Conservation (phyloP, 345 rosid species). For the Passiflora organensis region DNA sequence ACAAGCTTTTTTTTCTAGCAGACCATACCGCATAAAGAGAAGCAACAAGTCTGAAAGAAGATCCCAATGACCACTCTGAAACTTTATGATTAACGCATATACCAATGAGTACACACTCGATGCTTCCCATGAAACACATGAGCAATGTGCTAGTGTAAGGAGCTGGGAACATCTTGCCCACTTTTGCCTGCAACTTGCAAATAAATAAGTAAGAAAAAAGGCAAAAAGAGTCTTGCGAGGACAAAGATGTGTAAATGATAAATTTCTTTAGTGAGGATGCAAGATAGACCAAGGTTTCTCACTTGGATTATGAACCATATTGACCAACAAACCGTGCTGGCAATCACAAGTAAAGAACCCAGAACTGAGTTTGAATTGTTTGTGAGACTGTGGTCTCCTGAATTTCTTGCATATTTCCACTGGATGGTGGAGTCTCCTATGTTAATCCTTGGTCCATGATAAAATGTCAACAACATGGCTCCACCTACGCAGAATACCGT, state of each 20-base stretch:
- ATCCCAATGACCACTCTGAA: neutral
- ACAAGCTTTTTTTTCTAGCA: neutral
- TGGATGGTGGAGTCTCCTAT: slow-evolving; percentile 65
- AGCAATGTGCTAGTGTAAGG: neutral
- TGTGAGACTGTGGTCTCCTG: slow-evolving; percentile 15
- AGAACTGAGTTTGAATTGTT: slow-evolving; percentile 39
- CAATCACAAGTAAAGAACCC: slow-evolving; percentile 26
- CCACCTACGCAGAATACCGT: slow-evolving; percentile 77
- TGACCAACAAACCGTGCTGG: neutral
- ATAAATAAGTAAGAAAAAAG: neutral
- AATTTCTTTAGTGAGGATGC: neutral
- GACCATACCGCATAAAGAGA: neutral
- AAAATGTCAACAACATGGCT: slow-evolving; percentile 87
- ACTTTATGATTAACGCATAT: neutral
- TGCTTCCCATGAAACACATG: neutral
- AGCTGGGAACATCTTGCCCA: neutral
- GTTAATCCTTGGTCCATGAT: slow-evolving; percentile 56
- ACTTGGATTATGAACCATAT: neutral
- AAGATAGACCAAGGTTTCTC: neutral
- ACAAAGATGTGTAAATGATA: neutral
- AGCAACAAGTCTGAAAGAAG: neutral
- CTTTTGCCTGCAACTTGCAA: neutral
- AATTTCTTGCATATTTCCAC: slow-evolving; percentile 57
- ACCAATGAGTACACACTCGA: neutral
- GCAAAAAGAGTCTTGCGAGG: neutral